Conservation (phyloP, 768 basidiomycete genomes). For the Clathrus columnatus region DNA sequence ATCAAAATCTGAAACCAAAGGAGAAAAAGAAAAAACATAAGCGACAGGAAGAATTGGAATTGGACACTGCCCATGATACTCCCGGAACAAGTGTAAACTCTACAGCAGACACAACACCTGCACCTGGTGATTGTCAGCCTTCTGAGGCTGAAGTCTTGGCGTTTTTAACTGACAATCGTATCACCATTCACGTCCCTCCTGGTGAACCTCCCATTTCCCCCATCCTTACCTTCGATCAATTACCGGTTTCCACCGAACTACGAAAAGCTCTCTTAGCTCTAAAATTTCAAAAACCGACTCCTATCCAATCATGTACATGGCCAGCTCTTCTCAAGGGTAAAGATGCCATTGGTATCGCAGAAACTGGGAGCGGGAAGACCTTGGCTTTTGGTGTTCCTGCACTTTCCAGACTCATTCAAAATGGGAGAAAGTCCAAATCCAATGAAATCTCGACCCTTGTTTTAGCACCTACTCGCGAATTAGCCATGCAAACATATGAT, state of each 20-base stretch:
- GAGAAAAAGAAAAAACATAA: slow-evolving; percentile 28
- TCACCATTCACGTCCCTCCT: slow-evolving; percentile 57
- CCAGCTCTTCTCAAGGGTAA: slow-evolving; percentile 70
- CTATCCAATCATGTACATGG: slow-evolving; percentile 95
- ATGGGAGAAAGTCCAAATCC: slow-evolving; percentile 21
- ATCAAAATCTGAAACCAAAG: slow-evolving; percentile 11
- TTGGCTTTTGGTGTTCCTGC: slow-evolving; percentile 94
- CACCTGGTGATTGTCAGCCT: slow-evolving; percentile 15
- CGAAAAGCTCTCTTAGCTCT: slow-evolving; percentile 42
- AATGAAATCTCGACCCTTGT: slow-evolving; percentile 55
- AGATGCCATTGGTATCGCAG: slow-evolving; percentile 94
- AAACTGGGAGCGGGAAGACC: slow-evolving; percentile 97
- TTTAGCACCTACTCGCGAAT: slow-evolving; percentile 90
- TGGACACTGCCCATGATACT: slow-evolving; percentile 2
- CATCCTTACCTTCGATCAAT: slow-evolving; percentile 63
- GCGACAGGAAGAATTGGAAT: slow-evolving; percentile 14
- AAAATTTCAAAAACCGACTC: slow-evolving; percentile 80
- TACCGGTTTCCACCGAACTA: slow-evolving; percentile 58
- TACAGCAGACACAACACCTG: slow-evolving; percentile 17
- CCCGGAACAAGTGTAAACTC: slow-evolving; percentile 15
- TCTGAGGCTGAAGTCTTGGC: slow-evolving; percentile 26
- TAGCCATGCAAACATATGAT: slow-evolving; percentile 91
- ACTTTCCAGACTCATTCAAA: slow-evolving; percentile 51
- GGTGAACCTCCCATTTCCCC: slow-evolving; percentile 46
- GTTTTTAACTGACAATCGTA: slow-evolving; percentile 63